These are phyloP conservation scores for Solanum stenotomum DNA, from an alignment of 257 asterid species.

Conservation along the genomic window DNA sequence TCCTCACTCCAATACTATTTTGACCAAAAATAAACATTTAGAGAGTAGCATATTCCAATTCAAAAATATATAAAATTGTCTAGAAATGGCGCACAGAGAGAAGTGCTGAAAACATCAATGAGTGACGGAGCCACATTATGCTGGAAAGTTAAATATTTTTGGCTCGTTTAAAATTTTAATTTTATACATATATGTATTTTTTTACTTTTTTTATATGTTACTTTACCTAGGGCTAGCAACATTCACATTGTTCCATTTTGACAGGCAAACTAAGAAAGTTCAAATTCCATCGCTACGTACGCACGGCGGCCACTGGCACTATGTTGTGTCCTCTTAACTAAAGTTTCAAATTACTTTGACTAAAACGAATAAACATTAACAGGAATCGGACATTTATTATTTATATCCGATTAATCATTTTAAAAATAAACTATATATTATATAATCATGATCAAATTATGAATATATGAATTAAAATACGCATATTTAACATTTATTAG, in stretches of 20 bases:
- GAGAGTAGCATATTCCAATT: not conserved
- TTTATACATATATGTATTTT: too few relatives aligned
- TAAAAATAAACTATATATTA: not conserved
- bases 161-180: not conserved
- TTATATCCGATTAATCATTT: not conserved
- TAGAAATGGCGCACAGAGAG: not conserved
- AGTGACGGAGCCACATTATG: not conserved
- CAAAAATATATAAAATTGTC: not conserved
- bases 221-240: not conserved
- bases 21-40: not conserved
- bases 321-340: not conserved
- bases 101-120: too few relatives aligned
- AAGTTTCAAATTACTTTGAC: not conserved
- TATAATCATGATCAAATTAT: not conserved
- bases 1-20: not conserved
- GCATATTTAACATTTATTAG: not conserved
- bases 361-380: not conserved
- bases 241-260: not conserved
- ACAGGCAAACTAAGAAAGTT: not conserved
- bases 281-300: not conserved
- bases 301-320: not conserved
- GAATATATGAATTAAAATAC: not conserved
- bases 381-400: not conserved
- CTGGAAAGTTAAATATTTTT: not conserved
- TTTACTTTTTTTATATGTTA: too few relatives aligned